Evolutionary conservation across 106 monocot genomes (phyloP), one percentile per base, ranked within the genome.

Genomic region (Phalaenopsis aphrodite): DNA sequence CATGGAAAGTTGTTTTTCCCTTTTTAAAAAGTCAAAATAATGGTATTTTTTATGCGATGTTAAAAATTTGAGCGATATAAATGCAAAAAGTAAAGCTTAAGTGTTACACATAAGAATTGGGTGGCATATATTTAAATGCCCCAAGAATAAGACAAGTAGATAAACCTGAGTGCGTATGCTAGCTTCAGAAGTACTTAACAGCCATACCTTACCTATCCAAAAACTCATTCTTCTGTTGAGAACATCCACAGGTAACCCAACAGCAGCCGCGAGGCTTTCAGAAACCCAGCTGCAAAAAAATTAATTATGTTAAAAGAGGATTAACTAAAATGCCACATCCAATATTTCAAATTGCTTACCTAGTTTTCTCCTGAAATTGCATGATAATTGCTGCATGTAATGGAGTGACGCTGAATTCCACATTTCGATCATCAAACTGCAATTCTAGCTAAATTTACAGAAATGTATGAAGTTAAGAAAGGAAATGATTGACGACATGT

Each of bases 341-440:
- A 49, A 56, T 3, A 80, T n/a, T 42, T 47, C 42, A 30, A 66
- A 47, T 1, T 55, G 10, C n/a, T 58, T 82, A 99, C 99, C 99
- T 91, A 17, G 81, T 82, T 83, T 99, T 86, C 57, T 95, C 99
- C 77, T 95, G 94, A 88, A 99, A 99, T 85, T 91, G 87, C 99
- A 99, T 90, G 48, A 99, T 91, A 80, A 99, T 95, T 52, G 88
- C 87, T 81, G 95, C 99, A 79, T 95, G 95, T 9, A 93, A 69
- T 82, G 95, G 99, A 61, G 93, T 80, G 75, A 95, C 94, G 67
- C 86, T 88, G 79, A 99, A 99, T 65, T 93, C 89, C 83, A 95
- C 69, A 49, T 43, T 89, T 72, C 88, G 83, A 79, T 83, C 91
- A 75, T 87, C 94, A 86, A 99, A 99, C 84, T 95, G 87, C 80